phyloP scores from a whole-genome alignment of 106 monocot species.

The Cymbidium sinense region DNA sequence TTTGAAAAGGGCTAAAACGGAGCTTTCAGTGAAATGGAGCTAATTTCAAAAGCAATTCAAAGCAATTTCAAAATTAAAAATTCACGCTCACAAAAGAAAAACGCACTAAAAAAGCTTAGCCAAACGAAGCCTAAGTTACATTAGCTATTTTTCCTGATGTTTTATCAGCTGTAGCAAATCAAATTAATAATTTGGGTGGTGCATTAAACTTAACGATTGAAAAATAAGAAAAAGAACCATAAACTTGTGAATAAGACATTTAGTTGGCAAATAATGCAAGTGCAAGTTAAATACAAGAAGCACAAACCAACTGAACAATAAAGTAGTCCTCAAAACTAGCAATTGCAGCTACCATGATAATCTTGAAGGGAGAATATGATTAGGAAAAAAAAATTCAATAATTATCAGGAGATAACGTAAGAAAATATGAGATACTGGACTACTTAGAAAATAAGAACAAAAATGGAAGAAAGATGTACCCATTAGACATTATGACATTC shows the following conservation, averaged over 20 bases:
- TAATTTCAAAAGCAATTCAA: too few relatives aligned
- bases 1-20: too few relatives aligned
- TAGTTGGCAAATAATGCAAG: not conserved
- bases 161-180: not conserved
- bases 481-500: constrained; percentile 35
- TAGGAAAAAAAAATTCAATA: not conserved
- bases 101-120: too few relatives aligned
- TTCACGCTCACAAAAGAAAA: too few relatives aligned
- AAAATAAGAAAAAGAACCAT: not conserved
- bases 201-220: not conserved
- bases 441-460: not conserved
- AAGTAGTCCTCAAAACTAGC: not conserved
- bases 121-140: too few relatives aligned
- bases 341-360: not conserved
- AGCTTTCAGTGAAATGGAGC: too few relatives aligned
- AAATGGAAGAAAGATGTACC: constrained; percentile 19
- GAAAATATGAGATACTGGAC: not conserved
- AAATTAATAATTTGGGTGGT: not conserved
- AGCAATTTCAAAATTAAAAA: too few relatives aligned
- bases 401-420: not conserved
- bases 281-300: not conserved
- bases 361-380: not conserved
- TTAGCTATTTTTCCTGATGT: not conserved
- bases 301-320: not conserved
- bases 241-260: not conserved